Base-by-base conservation (phyloP, 1,139 yeast species). In the Geotrichum macrosporum region DNA sequence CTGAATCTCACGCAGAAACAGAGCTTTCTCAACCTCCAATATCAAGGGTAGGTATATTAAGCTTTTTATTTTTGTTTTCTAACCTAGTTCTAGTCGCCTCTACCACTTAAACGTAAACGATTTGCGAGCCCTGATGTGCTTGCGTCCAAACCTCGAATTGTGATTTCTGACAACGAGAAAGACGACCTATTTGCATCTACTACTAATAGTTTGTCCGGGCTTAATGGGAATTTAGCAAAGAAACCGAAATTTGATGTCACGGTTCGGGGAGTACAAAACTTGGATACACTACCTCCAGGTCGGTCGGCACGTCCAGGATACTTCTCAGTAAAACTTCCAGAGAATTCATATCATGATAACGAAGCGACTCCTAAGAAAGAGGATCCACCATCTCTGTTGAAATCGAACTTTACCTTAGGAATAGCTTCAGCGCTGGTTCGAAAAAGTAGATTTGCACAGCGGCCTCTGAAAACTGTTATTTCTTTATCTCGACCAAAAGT, bases 241-340 rank as follows among this genome's bases (percentile, higher is more conserved):
- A 33, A 44, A n/a, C 51, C 51, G 12, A 48, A 41, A 20, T 48
- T 48, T 24, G 51, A 48, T 16, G 39, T 48, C 2, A 42, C 45
- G 3, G 48, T 36, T 18, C 41, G 51, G 15, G 30, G 41, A 8
- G 31, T 44, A 8, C 33, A 40, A 33, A 36, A 22, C 9, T 18
- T 48, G 8, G 46, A 30, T 21, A 33, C 45, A 6, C 8, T 44
- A 8, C 33, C 47, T 4, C 40, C 50, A 18, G 43, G 41, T 2
- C 43, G 47, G 21, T 20, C 34, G 8, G 18, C 35, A 5, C 35
- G 46, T 15, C 44, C 44, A 12, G 51, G 51, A 12, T 44, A 38
- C 24, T 48, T 48, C 19, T 44, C 48, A 3, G 42, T 38, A 3
- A 33, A 31, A 19, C 12, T 26, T 15, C 32, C 27, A 3, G 41